Evolutionary conservation across 1,139 yeast species (phyloP).

Genomic region (Yamadazyma atlantica): DNA sequence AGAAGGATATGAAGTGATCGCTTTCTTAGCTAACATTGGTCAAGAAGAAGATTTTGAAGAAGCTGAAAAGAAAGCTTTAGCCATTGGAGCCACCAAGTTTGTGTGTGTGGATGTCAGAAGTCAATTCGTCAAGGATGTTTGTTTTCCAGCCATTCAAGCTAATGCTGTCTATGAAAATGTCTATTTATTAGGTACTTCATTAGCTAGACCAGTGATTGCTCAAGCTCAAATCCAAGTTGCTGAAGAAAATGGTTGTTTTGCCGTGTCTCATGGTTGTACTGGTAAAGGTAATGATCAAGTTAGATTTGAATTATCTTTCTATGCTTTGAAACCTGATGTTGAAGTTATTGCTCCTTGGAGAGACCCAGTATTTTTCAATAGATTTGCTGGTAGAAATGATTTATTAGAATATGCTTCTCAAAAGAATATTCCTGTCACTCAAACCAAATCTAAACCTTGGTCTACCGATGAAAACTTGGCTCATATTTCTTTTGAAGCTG

Average conservation of each 20-base stretch:
- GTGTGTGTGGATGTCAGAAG: slow-evolving; percentile 93
- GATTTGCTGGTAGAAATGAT: slow-evolving; percentile 98
- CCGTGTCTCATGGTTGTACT: slow-evolving; percentile 98
- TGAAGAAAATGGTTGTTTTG: slow-evolving; percentile 95
- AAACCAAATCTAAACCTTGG: slow-evolving; percentile 99
- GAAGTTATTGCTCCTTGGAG: slow-evolving; percentile 99
- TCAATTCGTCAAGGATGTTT: slow-evolving; percentile 85
- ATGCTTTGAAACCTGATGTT: slow-evolving; percentile 97
- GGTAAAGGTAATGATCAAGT: slow-evolving; percentile 99
- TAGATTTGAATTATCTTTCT: slow-evolving; percentile 93
- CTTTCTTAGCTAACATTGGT: slow-evolving; percentile 96
- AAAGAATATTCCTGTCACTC: slow-evolving; percentile 91
- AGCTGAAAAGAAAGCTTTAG: slow-evolving; percentile 93
- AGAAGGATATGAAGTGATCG: slow-evolving; percentile 96
- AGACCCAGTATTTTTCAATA: slow-evolving; percentile 88
- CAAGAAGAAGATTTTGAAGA: slow-evolving; percentile 99
- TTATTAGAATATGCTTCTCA: slow-evolving; percentile 88
- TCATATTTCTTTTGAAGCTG: slow-evolving; percentile 98
- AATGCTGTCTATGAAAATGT: slow-evolving; percentile 98
- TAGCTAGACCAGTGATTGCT: slow-evolving; percentile 98
- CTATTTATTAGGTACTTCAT: slow-evolving; percentile 91
- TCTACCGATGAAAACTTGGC: slow-evolving; percentile 99
- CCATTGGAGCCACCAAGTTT: slow-evolving; percentile 95
- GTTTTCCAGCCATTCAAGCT: slow-evolving; percentile 95
- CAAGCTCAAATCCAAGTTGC: slow-evolving; percentile 97